phyloP scores from a whole-genome alignment of 352 stramenopile species.

The Blastocystis sp. region DNA sequence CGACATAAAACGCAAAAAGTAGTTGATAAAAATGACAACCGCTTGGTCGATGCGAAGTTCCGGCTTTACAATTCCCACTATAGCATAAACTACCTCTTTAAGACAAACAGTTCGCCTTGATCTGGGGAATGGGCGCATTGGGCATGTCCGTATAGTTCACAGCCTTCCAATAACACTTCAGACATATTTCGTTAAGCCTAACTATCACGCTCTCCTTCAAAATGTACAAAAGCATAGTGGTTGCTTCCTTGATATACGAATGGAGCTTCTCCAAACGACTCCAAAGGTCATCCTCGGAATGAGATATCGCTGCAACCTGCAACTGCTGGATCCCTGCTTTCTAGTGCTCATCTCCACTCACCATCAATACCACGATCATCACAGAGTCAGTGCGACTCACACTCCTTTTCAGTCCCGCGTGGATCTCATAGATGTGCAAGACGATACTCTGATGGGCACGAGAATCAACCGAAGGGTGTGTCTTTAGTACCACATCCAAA shows the following conservation, averaged over 20 bases:
- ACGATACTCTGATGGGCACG: neutral
- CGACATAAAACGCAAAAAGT: neutral
- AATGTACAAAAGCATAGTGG: neutral
- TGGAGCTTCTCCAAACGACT: neutral
- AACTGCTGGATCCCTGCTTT: neutral
- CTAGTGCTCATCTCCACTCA: neutral
- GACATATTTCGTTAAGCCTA: neutral
- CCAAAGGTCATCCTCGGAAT: neutral
- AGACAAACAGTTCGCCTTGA: neutral
- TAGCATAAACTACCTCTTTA: neutral
- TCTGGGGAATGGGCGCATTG: neutral
- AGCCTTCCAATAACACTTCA: neutral
- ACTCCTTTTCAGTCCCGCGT: neutral
- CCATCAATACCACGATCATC: neutral
- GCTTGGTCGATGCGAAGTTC: neutral
- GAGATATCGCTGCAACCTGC: neutral
- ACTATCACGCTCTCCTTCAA: neutral
- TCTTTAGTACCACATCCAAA: neutral
- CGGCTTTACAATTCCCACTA: neutral
- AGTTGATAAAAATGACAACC: neutral
- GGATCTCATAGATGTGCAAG: neutral
- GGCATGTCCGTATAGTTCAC: neutral
- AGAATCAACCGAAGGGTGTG: neutral
- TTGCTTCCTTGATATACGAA: neutral
- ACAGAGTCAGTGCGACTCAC: neutral